These are phyloP conservation scores for Pythium dissimile DNA, from an alignment of 352 stramenopile genomes.

Conservation along the genomic window DNA sequence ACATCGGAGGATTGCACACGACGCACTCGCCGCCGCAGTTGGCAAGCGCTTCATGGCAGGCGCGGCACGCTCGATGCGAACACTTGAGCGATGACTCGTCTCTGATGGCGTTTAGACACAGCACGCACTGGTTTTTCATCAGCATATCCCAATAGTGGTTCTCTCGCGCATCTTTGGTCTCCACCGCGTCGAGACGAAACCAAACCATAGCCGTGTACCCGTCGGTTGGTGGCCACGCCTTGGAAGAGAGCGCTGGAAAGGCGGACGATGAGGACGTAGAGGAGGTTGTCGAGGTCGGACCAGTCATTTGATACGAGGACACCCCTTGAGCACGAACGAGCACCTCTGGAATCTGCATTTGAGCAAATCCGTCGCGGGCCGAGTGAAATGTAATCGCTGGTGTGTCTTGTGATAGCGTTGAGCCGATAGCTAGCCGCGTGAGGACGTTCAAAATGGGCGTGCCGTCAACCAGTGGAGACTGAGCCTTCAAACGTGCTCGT, in stretches of 20 bases:
- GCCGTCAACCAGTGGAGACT: neutral
- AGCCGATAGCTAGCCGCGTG: constrained; percentile 1
- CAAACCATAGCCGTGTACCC: constrained; percentile 63
- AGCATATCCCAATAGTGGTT: constrained; percentile 57
- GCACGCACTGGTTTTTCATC: constrained; percentile 52
- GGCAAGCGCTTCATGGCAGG: constrained; percentile 50
- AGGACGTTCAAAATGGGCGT: constrained; percentile 11
- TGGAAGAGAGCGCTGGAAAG: constrained; percentile 36
- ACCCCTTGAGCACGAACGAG: constrained; percentile 23
- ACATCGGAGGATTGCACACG: constrained; percentile 69
- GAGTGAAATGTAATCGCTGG: constrained; percentile 44
- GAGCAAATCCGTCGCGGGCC: constrained; percentile 56
- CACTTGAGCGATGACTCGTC: constrained; percentile 67
- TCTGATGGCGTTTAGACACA: constrained; percentile 40
- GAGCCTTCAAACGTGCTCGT: neutral
- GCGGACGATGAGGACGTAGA: constrained; percentile 18
- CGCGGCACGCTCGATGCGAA: constrained; percentile 54
- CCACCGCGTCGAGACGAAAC: constrained; percentile 56
- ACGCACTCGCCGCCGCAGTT: constrained; percentile 60
- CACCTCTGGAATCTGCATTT: constrained; percentile 65
- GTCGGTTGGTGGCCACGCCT: constrained; percentile 59
- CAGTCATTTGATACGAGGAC: constrained; percentile 3
- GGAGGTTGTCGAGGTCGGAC: constrained; percentile 3
- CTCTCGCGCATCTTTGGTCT: constrained; percentile 62
- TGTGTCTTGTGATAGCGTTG: neutral